phyloP scores from a whole-genome alignment of 345 rosid species.

The Pugionium dolabratum region DNA sequence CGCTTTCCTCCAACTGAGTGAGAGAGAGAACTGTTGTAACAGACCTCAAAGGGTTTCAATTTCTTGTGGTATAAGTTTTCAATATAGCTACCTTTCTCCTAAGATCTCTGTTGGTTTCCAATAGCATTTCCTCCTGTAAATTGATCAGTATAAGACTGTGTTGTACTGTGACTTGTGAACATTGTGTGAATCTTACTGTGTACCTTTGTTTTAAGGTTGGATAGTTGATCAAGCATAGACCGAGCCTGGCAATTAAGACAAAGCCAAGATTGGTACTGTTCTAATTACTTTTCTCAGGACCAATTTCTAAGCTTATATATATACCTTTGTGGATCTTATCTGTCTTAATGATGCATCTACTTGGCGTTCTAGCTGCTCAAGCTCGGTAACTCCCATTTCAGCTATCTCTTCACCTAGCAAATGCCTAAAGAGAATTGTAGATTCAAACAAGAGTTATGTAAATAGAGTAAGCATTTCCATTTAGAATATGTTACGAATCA shows the following conservation, averaged over 20 bases:
- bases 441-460: neutral
- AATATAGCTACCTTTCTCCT: slow-evolving; percentile 39
- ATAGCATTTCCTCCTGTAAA: slow-evolving; percentile 41
- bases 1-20: slow-evolving; percentile 42
- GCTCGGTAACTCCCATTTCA: slow-evolving; percentile 56
- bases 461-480: neutral
- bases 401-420: slow-evolving; percentile 80
- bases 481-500: neutral
- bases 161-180: slow-evolving; percentile 1
- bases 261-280: slow-evolving; percentile 10
- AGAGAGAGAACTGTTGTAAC: slow-evolving; percentile 2
- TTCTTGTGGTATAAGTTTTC: slow-evolving; percentile 13
- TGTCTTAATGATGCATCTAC: slow-evolving; percentile 71
- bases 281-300: neutral
- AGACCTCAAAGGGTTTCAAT: slow-evolving; percentile 4
- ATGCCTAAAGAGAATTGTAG: slow-evolving; percentile 48
- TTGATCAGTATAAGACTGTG: neutral
- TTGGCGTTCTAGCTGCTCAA: slow-evolving; percentile 76
- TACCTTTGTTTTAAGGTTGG: slow-evolving; percentile 43
- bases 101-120: slow-evolving; percentile 45
- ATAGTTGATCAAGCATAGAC: slow-evolving; percentile 42
- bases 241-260: slow-evolving; percentile 35
- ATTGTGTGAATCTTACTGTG: slow-evolving; percentile 6
- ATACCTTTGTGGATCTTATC: slow-evolving; percentile 75
- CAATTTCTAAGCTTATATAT: neutral